Percentiles rank a stretch among this genome's conserved stretches.
Evolutionary conservation across 1,284 basidiomycete genomes (phyloP).

Genomic region (Microbotryum lychnidis-dioicae): DNA sequence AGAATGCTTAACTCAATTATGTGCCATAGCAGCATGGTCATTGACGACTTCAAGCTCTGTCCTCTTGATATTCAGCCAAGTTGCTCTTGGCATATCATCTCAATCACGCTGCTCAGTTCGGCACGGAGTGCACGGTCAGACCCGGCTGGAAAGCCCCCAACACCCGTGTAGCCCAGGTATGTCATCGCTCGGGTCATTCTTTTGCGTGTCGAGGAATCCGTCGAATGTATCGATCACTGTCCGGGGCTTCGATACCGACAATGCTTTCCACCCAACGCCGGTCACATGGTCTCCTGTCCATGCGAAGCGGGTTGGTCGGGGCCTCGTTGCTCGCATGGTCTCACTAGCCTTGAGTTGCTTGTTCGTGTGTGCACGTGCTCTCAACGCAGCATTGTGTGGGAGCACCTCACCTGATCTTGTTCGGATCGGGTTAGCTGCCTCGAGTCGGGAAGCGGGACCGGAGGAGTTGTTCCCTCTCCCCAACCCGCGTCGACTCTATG

Average conservation of each 20-base stretch:
- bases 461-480: neutral
- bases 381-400: too few species aligned
- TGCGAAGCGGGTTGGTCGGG: neutral
- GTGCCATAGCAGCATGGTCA: neutral
- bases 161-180: slow-evolving; percentile 54
- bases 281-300: neutral
- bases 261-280: neutral
- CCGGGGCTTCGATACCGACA: neutral
- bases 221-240: neutral
- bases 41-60: neutral
- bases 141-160: slow-evolving; percentile 47
- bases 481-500: neutral
- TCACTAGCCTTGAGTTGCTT: neutral
- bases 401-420: too few species aligned
- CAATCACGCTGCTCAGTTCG: slow-evolving; percentile 64
- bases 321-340: neutral
- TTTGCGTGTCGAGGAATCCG: neutral
- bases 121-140: slow-evolving; percentile 47
- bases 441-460: neutral
- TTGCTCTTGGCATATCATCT: slow-evolving; percentile 90
- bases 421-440: too few species aligned
- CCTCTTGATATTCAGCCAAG: slow-evolving; percentile 48
- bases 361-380: too few species aligned
- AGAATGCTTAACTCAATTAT: too few species aligned
- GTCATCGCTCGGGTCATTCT: neutral